phyloP scores from a whole-genome alignment of 75 land plant genomes.

The Sequoia sempervirens region DNA sequence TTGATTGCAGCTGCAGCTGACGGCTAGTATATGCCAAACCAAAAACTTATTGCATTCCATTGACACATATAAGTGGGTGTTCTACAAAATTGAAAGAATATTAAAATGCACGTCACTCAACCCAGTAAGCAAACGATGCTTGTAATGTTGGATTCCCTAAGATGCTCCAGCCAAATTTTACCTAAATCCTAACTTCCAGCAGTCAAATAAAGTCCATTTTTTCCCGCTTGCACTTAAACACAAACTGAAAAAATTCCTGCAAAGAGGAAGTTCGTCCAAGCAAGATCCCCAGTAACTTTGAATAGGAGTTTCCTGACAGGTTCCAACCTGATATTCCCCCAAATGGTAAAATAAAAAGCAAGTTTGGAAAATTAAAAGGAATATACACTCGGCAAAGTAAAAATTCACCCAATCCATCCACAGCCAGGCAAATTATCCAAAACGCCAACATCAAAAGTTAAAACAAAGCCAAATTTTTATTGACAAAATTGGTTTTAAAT shows the following conservation, averaged over 20 bases:
- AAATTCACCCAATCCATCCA: background rate
- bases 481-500: background rate
- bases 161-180: background rate
- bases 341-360: too few relatives aligned
- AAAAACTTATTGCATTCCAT: background rate
- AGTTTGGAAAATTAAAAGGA: background rate
- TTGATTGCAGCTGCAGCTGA: background rate
- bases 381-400: background rate
- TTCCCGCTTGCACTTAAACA: background rate
- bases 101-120: background rate
- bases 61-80: background rate
- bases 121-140: background rate
- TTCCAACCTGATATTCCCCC: too few relatives aligned
- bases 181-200: too few relatives aligned
- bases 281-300: background rate
- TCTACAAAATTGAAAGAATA: background rate
- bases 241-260: background rate
- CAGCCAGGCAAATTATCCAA: background rate
- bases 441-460: background rate
- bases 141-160: background rate
- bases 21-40: background rate
- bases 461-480: background rate
- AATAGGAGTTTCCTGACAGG: too few relatives aligned
- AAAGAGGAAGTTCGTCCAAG: background rate
- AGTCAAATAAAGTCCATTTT: background rate